Conservation (phyloP, 1,284 basidiomycete genomes). For the Austroboletus niveus region DNA sequence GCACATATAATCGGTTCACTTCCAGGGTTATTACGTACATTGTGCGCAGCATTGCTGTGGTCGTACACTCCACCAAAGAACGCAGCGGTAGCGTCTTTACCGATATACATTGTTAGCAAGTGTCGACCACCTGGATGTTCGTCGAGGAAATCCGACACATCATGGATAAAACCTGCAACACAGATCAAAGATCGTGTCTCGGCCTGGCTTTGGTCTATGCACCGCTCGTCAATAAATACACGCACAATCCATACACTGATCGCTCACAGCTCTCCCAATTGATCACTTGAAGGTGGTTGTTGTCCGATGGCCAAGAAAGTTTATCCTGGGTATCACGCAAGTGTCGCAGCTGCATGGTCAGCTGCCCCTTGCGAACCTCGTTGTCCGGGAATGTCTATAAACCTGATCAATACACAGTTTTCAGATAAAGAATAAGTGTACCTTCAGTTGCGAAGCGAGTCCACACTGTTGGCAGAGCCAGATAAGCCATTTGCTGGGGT, state of each 20-base stretch:
- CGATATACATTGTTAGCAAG: slow-evolving; percentile 68
- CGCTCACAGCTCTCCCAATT: slow-evolving; percentile 82
- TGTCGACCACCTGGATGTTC: slow-evolving; percentile 84
- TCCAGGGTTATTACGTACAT: slow-evolving; percentile 44
- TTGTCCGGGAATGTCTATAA: slow-evolving; percentile 83
- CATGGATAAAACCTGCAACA: slow-evolving; percentile 89
- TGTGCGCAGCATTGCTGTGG: slow-evolving; percentile 90
- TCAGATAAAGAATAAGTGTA: slow-evolving; percentile 17
- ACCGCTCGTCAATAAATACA: slow-evolving; percentile 1
- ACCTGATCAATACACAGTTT: background rate
- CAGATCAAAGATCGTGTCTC: slow-evolving; percentile 77
- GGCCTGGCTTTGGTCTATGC: slow-evolving; percentile 70
- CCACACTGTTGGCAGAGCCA: slow-evolving; percentile 62
- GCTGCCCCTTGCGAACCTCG: slow-evolving; percentile 88
- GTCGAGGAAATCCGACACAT: slow-evolving; percentile 82
- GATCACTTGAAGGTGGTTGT: slow-evolving; percentile 76
- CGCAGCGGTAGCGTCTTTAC: slow-evolving; percentile 85
- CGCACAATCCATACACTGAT: slow-evolving; percentile 2
- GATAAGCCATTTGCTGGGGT: slow-evolving; percentile 93
- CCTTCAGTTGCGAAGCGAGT: slow-evolving; percentile 83
- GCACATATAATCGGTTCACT: background rate
- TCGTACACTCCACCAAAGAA: slow-evolving; percentile 96
- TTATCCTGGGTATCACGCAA: slow-evolving; percentile 69
- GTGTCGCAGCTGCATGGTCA: slow-evolving; percentile 90
- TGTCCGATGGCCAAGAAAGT: slow-evolving; percentile 78